Percentiles rank a stretch among this genome's conserved stretches.
phyloP scores from a whole-genome alignment of 2,329 filamentous ascomycete genomes.

The Cladophialophora psammophila region DNA sequence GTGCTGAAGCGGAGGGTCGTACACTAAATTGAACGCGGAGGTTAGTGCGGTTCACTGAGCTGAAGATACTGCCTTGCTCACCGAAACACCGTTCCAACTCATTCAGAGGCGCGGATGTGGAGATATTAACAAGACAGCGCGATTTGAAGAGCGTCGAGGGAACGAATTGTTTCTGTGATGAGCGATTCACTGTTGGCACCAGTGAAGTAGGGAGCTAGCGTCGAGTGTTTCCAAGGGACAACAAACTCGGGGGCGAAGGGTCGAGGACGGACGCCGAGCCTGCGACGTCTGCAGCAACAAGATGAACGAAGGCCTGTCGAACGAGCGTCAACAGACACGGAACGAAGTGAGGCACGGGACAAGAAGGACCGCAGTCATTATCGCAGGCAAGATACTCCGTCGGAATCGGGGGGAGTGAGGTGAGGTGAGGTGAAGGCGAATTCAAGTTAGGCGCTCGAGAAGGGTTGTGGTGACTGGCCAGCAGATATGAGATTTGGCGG shows the following conservation, averaged over 20 bases:
- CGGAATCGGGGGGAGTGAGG: neutral
- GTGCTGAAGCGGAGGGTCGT: slow-evolving; percentile 2
- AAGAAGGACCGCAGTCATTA: slow-evolving; percentile 31
- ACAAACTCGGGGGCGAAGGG: slow-evolving; percentile 15
- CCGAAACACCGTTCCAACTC: slow-evolving; percentile 11
- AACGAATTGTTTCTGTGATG: neutral
- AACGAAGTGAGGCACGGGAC: slow-evolving; percentile 22
- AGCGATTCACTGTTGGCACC: slow-evolving; percentile 19
- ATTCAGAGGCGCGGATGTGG: slow-evolving; percentile 17
- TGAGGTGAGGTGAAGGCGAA: slow-evolving; percentile 16
- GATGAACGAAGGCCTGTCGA: slow-evolving; percentile 16
- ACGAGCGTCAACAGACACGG: slow-evolving; percentile 36
- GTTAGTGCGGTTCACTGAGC: slow-evolving; percentile 16
- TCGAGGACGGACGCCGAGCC: slow-evolving; percentile 31
- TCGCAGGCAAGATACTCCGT: slow-evolving; percentile 8
- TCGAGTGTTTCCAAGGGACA: slow-evolving; percentile 19
- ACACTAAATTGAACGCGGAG: slow-evolving; percentile 3
- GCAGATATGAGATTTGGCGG: slow-evolving; percentile 12
- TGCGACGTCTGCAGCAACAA: slow-evolving; percentile 27
- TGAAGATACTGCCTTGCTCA: slow-evolving; percentile 12
- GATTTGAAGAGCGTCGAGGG: neutral
- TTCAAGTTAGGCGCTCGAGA: slow-evolving; percentile 16
- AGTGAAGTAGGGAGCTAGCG: slow-evolving; percentile 10
- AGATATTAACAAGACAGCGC: slow-evolving; percentile 6
- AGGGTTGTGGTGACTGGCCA: slow-evolving; percentile 24